These are phyloP conservation scores for Apiospora phragmitis DNA, from an alignment of 2,329 filamentous ascomycete genomes.

Conservation along the genomic window DNA sequence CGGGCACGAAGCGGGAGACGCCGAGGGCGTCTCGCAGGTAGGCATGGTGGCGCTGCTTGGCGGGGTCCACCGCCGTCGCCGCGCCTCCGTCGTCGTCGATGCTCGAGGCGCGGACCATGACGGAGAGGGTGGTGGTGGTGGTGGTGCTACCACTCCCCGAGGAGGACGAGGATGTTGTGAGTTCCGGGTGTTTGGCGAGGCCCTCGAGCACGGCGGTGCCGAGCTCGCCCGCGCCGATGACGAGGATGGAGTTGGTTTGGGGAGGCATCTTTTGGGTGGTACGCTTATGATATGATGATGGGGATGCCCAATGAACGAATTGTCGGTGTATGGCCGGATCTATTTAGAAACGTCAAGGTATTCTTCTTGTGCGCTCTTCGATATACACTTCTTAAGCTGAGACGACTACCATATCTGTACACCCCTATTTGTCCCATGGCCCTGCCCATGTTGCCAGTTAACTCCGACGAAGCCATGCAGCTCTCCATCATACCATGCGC, in stretches of 20 bases:
- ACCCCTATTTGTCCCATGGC: too few relatives aligned
- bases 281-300: neutral
- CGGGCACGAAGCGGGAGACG: slow-evolving; percentile 40
- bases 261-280: too few relatives aligned
- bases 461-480: neutral
- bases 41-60: slow-evolving; percentile 36
- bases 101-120: slow-evolving; percentile 54
- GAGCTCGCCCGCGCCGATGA: slow-evolving; percentile 69
- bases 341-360: neutral
- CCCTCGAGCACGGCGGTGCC: slow-evolving; percentile 55
- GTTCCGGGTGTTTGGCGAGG: slow-evolving; percentile 47
- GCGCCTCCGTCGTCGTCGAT: slow-evolving; percentile 34
- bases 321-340: neutral
- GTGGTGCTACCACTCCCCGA: slow-evolving; percentile 21
- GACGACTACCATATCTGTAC: neutral
- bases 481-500: neutral
- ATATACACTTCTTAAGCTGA: neutral
- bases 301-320: too few relatives aligned
- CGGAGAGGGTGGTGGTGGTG: slow-evolving; percentile 40
- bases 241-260: slow-evolving; percentile 46
- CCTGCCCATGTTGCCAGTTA: neutral
- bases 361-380: neutral
- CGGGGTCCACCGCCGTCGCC: slow-evolving; percentile 34
- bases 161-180: slow-evolving; percentile 9
- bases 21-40: slow-evolving; percentile 35